Percentiles rank a stretch among this genome's conserved stretches.
Conservation (phyloP, 192 early-diverging fungal genomes). For the Linnemannia schmuckeri region DNA sequence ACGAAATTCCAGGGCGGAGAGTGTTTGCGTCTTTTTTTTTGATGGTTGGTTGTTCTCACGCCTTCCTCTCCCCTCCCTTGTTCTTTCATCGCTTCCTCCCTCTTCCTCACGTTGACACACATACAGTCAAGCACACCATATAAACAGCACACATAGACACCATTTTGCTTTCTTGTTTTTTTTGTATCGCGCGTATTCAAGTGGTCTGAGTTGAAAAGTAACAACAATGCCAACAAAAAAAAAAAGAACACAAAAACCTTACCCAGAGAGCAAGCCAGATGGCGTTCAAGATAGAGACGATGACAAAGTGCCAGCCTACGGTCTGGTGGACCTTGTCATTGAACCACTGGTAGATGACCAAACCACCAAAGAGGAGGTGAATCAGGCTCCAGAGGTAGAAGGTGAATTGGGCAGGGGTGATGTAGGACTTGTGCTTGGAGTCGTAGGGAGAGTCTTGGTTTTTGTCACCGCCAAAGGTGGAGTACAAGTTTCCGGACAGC, state of each 20-base stretch:
- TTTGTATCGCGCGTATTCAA: neutral
- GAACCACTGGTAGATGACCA: conserved; percentile 74
- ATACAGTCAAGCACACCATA: neutral
- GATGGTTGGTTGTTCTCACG: conserved; percentile 2
- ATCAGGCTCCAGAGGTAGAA: conserved; percentile 74
- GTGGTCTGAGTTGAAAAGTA: neutral
- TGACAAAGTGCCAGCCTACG: conserved; percentile 74
- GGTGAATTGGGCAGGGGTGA: conserved; percentile 74
- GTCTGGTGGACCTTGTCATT: conserved; percentile 69
- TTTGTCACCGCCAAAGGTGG: conserved; percentile 59
- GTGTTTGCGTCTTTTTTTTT: neutral
- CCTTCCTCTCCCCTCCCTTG: neutral
- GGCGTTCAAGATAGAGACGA: conserved; percentile 67
- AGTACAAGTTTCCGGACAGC: conserved; percentile 69
- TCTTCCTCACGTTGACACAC: neutral
- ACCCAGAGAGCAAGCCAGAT: conserved; percentile 75
- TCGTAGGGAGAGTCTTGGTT: conserved; percentile 49
- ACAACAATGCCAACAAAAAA: neutral
- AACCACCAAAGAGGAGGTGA: conserved; percentile 73
- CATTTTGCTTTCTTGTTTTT: neutral
- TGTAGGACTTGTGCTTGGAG: conserved; percentile 66
- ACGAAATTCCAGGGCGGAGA: neutral
- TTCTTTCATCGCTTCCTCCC: neutral
- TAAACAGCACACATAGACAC: neutral
- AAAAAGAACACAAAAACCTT: conserved; percentile 33